Base-by-base conservation (phyloP, 495 filamentous ascomycete species). In the Penicilliopsis zonata region DNA sequence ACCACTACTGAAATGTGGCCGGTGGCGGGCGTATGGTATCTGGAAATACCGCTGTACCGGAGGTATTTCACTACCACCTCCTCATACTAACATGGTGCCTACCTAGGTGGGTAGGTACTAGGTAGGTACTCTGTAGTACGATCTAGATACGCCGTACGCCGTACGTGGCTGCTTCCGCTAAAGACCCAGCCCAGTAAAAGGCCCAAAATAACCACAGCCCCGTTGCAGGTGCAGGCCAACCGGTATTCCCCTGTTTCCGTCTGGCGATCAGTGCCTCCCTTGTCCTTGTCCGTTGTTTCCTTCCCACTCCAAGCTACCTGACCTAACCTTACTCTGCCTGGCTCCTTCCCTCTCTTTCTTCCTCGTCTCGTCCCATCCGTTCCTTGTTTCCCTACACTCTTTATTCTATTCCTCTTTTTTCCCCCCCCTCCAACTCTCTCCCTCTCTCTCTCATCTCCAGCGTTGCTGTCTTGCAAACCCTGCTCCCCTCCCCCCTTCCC, bases 391-490 rank as follows among this genome's bases (percentile, higher is more conserved):
- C 31, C 23, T 38, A 37, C 36, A 36, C 46, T 49, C 36, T 51
- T 47, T 43, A 41, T 52, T 52, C 46, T 28, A 35, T 53, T 47
- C 43, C 37, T 31, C 40, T 48, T 41, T 34, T 37, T 48, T 47
- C 28, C 36, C 41, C 35, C 42, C 40, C 32, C 30, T 48, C 36
- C 43, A 40, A 48, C 48, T 47, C 36, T 45, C 38, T 28, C 34
- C 30, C 31, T 40, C 33, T 22, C 36, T 34, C 35, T 43, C 39
- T 35, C 41, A 44, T 37, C 40, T 38, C 46, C 37, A 34, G 37
- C 31, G 34, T 41, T 33, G 24, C 38, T 30, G 23, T 20, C n/a
- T 29, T 18, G 15, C 23, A 34, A 10, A 13, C 12, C 13, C 31
- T 24, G 31, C 14, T 21, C 37, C 13, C 28, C 8, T 38, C 21